Evolutionary conservation across 2,329 filamentous ascomycete species (phyloP).

Genomic region (Ophiocordyceps camponoti-leonardi): DNA sequence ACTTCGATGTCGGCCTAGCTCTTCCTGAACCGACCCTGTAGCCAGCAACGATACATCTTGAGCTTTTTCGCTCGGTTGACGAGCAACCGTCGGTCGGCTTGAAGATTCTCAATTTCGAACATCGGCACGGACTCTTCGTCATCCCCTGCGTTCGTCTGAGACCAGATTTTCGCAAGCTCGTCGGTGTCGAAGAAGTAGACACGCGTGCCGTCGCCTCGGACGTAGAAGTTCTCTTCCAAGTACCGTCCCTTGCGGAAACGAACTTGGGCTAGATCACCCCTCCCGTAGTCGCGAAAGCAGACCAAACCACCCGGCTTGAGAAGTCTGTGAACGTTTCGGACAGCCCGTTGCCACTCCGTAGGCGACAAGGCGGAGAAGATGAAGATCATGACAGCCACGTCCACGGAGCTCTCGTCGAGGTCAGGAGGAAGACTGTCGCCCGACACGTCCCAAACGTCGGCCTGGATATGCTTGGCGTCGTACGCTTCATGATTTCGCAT

Average conservation of each 20-base stretch:
- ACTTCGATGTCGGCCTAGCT: constrained; percentile 19
- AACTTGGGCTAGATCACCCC: constrained; percentile 90
- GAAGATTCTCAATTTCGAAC: constrained; percentile 65
- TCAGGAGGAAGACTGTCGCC: constrained; percentile 57
- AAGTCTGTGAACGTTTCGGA: constrained; percentile 63
- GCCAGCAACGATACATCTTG: constrained; percentile 98
- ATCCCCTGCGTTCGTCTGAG: constrained; percentile 18
- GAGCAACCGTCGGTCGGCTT: constrained; percentile 71
- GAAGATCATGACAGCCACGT: constrained; percentile 89
- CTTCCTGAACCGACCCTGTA: constrained; percentile 70
- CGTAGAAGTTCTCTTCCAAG: constrained; percentile 93
- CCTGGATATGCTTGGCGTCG: constrained; percentile 53
- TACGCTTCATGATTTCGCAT: constrained; percentile 73
- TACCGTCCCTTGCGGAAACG: constrained; percentile 92
- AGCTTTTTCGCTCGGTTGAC: constrained; percentile 81
- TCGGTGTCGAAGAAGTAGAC: constrained; percentile 95
- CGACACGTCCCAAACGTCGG: constrained; percentile 89
- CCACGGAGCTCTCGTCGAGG: constrained; percentile 61
- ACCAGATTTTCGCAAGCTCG: constrained; percentile 69
- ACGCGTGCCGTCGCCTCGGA: constrained; percentile 82
- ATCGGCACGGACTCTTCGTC: constrained; percentile 9
- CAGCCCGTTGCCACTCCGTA: constrained; percentile 64
- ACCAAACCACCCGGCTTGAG: constrained; percentile 89
- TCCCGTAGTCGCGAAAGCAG: constrained; percentile 90
- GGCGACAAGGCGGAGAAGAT: constrained; percentile 89